Evolutionary conservation across 768 basidiomycete species (phyloP).

Genomic region (Boletus patriciae): DNA sequence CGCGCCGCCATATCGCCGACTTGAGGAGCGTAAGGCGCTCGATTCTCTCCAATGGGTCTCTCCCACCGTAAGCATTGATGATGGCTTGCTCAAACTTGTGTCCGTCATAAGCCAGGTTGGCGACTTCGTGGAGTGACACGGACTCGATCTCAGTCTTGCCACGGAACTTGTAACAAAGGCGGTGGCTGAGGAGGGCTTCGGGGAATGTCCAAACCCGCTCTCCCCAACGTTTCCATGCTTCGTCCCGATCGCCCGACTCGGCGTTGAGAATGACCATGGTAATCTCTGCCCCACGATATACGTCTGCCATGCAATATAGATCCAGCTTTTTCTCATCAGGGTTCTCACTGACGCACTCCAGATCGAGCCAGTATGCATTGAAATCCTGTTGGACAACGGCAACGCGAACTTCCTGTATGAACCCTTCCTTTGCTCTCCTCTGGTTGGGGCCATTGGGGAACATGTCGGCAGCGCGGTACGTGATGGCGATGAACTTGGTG

Average conservation of each 20-base stretch:
- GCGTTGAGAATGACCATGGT: too few species aligned
- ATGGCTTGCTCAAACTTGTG: constrained; percentile 9
- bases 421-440: constrained; percentile 1
- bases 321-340: too few species aligned
- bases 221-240: too few species aligned
- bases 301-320: too few species aligned
- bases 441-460: constrained; percentile 4
- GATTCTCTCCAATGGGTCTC: constrained; percentile 17
- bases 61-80: constrained; percentile 20
- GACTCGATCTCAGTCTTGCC: not conserved
- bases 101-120: not conserved
- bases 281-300: too few species aligned
- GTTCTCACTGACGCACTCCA: too few species aligned
- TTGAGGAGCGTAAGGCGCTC: constrained; percentile 19
- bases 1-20: constrained; percentile 19
- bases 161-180: too few species aligned
- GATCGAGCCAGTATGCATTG: too few species aligned
- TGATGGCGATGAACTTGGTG: constrained; percentile 16
- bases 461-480: constrained; percentile 14
- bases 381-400: too few species aligned
- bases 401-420: constrained; percentile 12
- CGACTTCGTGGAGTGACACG: constrained; percentile 3
- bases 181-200: too few species aligned
- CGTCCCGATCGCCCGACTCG: too few species aligned
- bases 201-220: too few species aligned